phyloP scores from a whole-genome alignment of 164 flowering plant species.

The Sedum album region DNA sequence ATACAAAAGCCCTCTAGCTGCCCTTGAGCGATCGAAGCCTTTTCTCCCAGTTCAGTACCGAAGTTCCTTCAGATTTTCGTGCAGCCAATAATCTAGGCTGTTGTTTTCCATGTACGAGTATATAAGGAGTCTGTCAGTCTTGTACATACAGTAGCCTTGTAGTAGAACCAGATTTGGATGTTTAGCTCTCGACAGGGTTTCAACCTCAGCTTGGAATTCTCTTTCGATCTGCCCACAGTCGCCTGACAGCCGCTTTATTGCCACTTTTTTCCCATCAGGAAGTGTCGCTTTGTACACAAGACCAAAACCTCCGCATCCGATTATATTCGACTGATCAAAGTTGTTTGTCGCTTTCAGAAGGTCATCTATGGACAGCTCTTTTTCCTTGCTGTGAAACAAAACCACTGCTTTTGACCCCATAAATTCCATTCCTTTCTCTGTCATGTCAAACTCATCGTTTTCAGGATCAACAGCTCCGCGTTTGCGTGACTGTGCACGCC shows the following conservation, averaged over 20 bases:
- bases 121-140: constrained; percentile 5
- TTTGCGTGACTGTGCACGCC: not conserved
- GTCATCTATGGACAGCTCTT: constrained; percentile 8
- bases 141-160: constrained; percentile 9
- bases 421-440: not conserved
- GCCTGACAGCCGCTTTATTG: constrained; percentile 8
- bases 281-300: constrained; percentile 11
- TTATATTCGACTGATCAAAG: constrained; percentile 9
- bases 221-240: constrained; percentile 11
- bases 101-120: constrained; percentile 10
- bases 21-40: constrained; percentile 7
- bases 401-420: constrained; percentile 9
- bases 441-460: constrained; percentile 1
- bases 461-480: constrained; percentile 9
- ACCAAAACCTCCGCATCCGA: constrained; percentile 10
- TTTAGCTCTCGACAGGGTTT: constrained; percentile 7
- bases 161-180: constrained; percentile 9
- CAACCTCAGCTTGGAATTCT: constrained; percentile 10
- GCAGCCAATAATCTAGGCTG: constrained; percentile 11
- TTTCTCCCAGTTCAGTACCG: constrained; percentile 5
- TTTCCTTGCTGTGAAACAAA: constrained; percentile 5
- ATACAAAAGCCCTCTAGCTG: constrained; percentile 10
- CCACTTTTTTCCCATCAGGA: constrained; percentile 8
- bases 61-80: constrained; percentile 6
- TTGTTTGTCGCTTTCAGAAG: constrained; percentile 7